Base-by-base conservation (phyloP, 805 yeast genomes). In the Myxozyma mucilagina region DNA sequence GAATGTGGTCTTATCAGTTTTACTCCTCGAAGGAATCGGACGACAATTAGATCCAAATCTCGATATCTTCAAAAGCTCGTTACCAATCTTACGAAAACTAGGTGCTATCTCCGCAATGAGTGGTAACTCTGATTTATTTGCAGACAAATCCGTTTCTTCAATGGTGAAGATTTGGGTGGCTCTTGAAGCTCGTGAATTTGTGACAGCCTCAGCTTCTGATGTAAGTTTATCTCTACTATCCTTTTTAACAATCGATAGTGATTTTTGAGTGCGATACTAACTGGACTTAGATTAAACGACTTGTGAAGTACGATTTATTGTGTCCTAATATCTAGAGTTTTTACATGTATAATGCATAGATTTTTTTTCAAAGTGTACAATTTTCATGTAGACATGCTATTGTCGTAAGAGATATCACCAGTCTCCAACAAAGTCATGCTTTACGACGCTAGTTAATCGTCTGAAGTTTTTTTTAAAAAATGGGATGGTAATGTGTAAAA, bases 161-260 rank as follows among this genome's bases (percentile, higher is more conserved):
- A 89, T 93, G 97, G 75, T 89, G 60, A 89, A 89, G 72, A 90
- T 93, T 11, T 93, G 97, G 97, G 70, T 90, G 54, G 92, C 96
- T 0, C 77, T 93, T 42, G 98, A 93, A 75, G 87, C 89, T 3
- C 82, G 97, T 70, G 94, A 89, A 72, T 85, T 92, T 69, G 85
- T 93, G 73, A 85, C 80, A 66, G 89, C 96, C 20, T 87, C 96
- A 1, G 82, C 90, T 10, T 89, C 87, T 71, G 97, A 83, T 75
- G 88, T 85, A 73, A 72, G 87, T 43, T 43, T 20, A 24, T 24
- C 29, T 45, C n/a, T 24, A 47, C 13, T 11, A 7, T 13, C 18
- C n/a, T 24, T 13, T 11, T 31, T 6, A n/a, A 20, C 11, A 14
- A 16, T 3, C 41, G 41, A 13, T 38, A 5, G 16, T 13, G 13